phyloP scores from a whole-genome alignment of 768 basidiomycete genomes.

The Wakefieldia striispora region DNA sequence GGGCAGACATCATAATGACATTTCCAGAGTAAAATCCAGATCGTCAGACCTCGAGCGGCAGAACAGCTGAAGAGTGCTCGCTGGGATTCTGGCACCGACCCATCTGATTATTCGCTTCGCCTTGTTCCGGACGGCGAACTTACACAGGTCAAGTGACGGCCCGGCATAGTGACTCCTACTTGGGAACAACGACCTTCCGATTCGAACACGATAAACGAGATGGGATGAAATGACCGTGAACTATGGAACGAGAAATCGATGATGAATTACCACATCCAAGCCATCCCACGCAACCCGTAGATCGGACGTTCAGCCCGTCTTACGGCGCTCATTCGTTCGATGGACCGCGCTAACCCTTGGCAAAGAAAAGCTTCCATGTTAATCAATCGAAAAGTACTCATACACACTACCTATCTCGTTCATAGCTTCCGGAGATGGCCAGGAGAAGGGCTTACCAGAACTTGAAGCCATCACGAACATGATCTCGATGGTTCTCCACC shows the following conservation, averaged over 20 bases:
- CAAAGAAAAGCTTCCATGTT: slow-evolving; percentile 12
- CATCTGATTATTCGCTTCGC: slow-evolving; percentile 1
- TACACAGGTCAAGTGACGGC: neutral
- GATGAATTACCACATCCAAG: neutral
- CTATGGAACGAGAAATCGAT: neutral
- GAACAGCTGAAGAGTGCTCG: too few species aligned
- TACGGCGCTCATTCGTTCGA: neutral
- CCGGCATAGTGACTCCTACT: slow-evolving; percentile 7
- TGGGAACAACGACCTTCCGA: slow-evolving; percentile 13
- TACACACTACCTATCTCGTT: slow-evolving; percentile 2
- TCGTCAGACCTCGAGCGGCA: too few species aligned
- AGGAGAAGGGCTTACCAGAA: slow-evolving; percentile 13
- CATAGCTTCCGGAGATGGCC: slow-evolving; percentile 1
- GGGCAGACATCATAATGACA: too few species aligned
- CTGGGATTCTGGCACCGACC: too few species aligned
- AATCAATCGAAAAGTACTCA: slow-evolving; percentile 11
- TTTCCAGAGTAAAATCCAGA: too few species aligned
- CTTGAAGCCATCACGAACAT: slow-evolving; percentile 9
- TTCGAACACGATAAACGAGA: slow-evolving; percentile 5
- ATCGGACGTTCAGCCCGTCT: neutral
- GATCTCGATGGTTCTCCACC: neutral
- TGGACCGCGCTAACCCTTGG: slow-evolving; percentile 1
- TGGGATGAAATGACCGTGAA: slow-evolving; percentile 6
- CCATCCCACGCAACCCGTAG: neutral
- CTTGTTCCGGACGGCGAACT: slow-evolving; percentile 11